Conservation (phyloP, 164 flowering plant genomes). For the Buxus sempervirens region DNA sequence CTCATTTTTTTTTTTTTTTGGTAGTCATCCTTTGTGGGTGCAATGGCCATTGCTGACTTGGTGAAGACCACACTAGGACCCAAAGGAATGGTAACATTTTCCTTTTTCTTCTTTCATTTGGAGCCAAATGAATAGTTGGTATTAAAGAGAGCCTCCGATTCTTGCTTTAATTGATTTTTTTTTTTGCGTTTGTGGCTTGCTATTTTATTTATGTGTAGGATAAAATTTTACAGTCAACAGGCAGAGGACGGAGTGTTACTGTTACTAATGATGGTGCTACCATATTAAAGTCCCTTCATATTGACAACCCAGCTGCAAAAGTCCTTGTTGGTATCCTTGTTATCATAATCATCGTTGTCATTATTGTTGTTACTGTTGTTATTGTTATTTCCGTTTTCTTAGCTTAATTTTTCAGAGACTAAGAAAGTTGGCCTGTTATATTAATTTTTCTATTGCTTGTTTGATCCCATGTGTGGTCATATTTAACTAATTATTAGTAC, state of each 20-base stretch:
- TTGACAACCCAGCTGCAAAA: constrained; percentile 97
- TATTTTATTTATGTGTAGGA: constrained; percentile 46
- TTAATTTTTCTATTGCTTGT: neutral
- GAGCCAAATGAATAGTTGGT: no score
- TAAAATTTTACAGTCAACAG: constrained; percentile 91
- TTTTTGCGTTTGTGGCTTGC: no score
- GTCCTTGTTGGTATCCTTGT: constrained; percentile 94
- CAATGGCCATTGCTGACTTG: constrained; percentile 95
- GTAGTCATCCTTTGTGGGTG: constrained; percentile 94
- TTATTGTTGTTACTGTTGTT: no score
- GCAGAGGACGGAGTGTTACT: constrained; percentile 77
- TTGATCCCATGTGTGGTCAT: neutral
- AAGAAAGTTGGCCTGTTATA: neutral
- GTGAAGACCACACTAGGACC: constrained; percentile 98
- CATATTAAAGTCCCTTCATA: constrained; percentile 88
- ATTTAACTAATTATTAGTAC: no score
- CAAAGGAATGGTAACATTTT: constrained; percentile 80
- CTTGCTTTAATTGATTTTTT: neutral
- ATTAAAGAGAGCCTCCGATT: neutral
- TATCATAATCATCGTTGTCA: neutral
- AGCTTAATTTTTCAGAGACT: neutral
- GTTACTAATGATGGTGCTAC: constrained; percentile 99
- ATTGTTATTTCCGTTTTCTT: no score
- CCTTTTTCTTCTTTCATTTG: neutral
- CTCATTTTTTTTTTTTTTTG: neutral